Evolutionary conservation across 2,329 filamentous ascomycete species (phyloP), one percentile per base, ranked within the genome.

Genomic region (Dichotomopilus funicola): DNA sequence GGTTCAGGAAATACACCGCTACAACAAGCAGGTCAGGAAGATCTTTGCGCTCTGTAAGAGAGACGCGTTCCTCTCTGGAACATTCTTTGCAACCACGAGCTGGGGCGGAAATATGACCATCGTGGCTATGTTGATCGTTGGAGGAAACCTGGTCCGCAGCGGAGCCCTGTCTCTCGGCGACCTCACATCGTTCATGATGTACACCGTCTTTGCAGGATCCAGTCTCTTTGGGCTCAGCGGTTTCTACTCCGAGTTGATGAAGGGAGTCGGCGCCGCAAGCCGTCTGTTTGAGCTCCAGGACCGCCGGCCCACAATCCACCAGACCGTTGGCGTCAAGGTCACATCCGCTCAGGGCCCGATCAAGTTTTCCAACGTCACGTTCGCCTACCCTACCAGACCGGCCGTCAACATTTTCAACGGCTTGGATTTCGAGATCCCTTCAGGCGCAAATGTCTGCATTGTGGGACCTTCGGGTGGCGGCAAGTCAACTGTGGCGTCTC

Each of bases 221-320:
- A 95, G 89, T 71, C 81, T 99, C 61, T 96, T 97, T 64, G 94
- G 94, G 4, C 77, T 99, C 1, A 96, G 91, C 4, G 90, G 89
- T 55, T 99, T 99, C 73, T 99, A 96, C 72, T 96, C 91, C 0
- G 94, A 99, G 69, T 79, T 99, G 59, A 99, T 99, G 94, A 99
- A 99, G 72, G 95, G 95, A 43, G 92, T 96, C 4, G 94, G 95
- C 65, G 94, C 94, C 43, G 94, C 94, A n/a, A 95, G 88, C 66
- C 87, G 94, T 58, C 78, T 99, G 1, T 99, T 99, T 66, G 94
- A 99, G 68, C 80, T 99, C 5, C 91, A 97, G 69, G 94, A 99
- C 70, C 86, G 94, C 60, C 78, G 89, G 56, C 88, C 91, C 0
- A 87, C 85, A 2, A 95, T 97, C 59, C 86, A 86, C n/a, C 84